Percentiles rank a stretch among this genome's conserved stretches.
Evolutionary conservation across 2,329 filamentous ascomycete species (phyloP).

Genomic region (Diaporthe sp.): DNA sequence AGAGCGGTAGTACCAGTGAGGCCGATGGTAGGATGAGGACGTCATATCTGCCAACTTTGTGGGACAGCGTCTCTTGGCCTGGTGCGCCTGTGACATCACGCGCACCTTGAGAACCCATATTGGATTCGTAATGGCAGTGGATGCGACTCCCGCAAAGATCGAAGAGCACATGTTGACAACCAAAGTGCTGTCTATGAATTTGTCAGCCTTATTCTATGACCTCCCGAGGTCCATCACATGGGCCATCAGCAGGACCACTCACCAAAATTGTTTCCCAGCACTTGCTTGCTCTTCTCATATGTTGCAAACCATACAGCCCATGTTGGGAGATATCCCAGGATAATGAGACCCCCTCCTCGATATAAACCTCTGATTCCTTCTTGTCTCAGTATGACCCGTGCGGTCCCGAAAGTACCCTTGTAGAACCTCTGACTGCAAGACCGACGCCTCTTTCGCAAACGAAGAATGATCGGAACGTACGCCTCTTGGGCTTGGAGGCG

Average conservation of each 20-base stretch:
- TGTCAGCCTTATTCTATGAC: constrained; percentile 41
- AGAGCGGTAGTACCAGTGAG: constrained; percentile 88
- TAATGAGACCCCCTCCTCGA: constrained; percentile 93
- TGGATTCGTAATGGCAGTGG: constrained; percentile 94
- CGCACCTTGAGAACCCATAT: constrained; percentile 99
- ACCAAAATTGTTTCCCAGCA: constrained; percentile 78
- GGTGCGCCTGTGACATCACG: constrained; percentile 88
- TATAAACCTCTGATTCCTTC: constrained; percentile 94
- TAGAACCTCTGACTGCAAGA: constrained; percentile 75
- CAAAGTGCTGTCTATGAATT: constrained; percentile 77
- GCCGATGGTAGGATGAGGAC: constrained; percentile 68
- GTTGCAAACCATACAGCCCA: constrained; percentile 99
- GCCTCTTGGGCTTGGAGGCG: constrained; percentile 94
- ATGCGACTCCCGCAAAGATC: constrained; percentile 90
- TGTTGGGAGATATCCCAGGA: constrained; percentile 94
- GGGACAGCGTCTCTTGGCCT: constrained; percentile 61
- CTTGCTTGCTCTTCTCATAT: constrained; percentile 89
- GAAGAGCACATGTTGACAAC: constrained; percentile 90
- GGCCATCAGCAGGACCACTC: constrained; percentile 46
- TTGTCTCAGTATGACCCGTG: constrained; percentile 85
- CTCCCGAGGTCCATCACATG: too few relatives aligned
- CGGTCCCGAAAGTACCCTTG: constrained; percentile 88
- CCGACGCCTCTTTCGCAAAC: constrained; percentile 63
- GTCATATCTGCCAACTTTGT: constrained; percentile 63
- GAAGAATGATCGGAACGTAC: constrained; percentile 68